phyloP scores from a whole-genome alignment of 148 eudicot genomes.

The Heliamphora exappendiculata region DNA sequence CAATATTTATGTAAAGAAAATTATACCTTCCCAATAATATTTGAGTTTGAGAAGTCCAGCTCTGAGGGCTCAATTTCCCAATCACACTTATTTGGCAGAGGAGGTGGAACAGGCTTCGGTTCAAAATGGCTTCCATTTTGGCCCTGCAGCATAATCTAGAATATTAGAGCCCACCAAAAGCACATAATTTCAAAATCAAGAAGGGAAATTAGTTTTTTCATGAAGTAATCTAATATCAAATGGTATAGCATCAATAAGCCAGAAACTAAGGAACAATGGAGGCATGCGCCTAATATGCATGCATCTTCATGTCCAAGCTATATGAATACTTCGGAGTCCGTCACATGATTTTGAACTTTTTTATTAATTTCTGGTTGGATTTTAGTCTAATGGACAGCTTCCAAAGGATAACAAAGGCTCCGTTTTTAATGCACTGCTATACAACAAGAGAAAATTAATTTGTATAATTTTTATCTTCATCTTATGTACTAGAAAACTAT shows the following conservation, averaged over 20 bases:
- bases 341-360: neutral
- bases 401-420: neutral
- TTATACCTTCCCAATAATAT: slow-evolving; percentile 77
- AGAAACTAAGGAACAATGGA: neutral
- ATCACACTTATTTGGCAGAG: slow-evolving; percentile 85
- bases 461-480: neutral
- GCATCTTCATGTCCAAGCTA: neutral
- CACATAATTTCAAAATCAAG: neutral
- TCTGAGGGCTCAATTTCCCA: slow-evolving; percentile 97
- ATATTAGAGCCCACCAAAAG: slow-evolving; percentile 5
- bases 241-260: neutral
- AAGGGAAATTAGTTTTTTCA: neutral
- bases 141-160: slow-evolving; percentile 54
- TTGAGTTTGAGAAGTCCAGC: slow-evolving; percentile 74
- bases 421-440: neutral
- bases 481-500: neutral
- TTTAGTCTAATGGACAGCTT: slow-evolving; percentile 7
- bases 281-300: neutral
- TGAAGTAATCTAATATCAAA: neutral
- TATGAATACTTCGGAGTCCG: neutral
- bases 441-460: neutral
- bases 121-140: slow-evolving; percentile 98
- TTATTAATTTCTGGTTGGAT: neutral
- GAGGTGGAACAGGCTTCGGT: slow-evolving; percentile 83
- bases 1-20: slow-evolving; percentile 12